Base-by-base conservation (phyloP, 2,329 filamentous ascomycete species). In the Fusarium secorum region DNA sequence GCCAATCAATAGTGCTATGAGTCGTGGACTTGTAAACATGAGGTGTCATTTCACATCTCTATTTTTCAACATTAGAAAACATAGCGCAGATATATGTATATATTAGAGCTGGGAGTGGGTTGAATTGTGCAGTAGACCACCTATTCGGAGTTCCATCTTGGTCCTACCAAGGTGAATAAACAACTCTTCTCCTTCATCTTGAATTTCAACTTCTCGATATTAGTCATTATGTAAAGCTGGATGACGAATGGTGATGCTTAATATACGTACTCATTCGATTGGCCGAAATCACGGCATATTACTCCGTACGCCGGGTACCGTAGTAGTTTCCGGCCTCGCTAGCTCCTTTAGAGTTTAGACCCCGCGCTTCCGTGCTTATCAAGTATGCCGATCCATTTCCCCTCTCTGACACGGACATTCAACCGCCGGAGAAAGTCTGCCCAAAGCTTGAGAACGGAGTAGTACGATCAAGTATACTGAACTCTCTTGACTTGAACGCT, bases 161-260 rank as follows among this genome's bases (percentile, higher is more conserved):
- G n/a, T n/a, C n/a, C n/a, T n/a, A n/a, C n/a, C n/a, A n/a, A n/a
- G n/a, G n/a, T n/a, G n/a, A n/a, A n/a, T n/a, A n/a, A n/a, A n/a
- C n/a, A n/a, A n/a, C n/a, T n/a, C n/a, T n/a, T n/a, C n/a, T n/a
- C n/a, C n/a, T n/a, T n/a, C n/a, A n/a, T n/a, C n/a, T n/a, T n/a
- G n/a, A n/a, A n/a, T n/a, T n/a, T n/a, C 3, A 11, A 3, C 4
- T 4, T 46, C 14, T n/a, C 5, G 11, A 32, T 10, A 22, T n/a
- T n/a, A 18, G 14, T 10, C 5, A 18, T 6, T 13, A 32, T 32
- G 6, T 1, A 11, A 14, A 33, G 11, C n/a, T 3, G 5, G 11
- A 49, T 33, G n/a, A 18, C n/a, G 11, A 33, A 3, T 5, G 4
- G 5, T 49, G 28, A 18, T 49, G 28, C 11, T 4, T 10, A 49